Evolutionary conservation across 371 early-diverging fungal species (phyloP).

Genomic region (Circinella umbellata): DNA sequence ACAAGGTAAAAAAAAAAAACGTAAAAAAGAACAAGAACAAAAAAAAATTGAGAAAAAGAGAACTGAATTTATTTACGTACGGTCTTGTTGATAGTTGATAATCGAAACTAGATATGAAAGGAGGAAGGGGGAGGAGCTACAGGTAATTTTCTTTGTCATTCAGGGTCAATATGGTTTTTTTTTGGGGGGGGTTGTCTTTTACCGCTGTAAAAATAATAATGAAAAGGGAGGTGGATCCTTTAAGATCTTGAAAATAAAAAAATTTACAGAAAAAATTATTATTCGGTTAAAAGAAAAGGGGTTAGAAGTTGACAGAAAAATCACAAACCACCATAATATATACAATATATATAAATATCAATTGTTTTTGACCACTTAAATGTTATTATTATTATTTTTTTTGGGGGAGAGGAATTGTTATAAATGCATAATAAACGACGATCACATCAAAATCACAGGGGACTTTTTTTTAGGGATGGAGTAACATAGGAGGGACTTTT

Average conservation of each 20-base stretch:
- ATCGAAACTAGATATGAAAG: no score
- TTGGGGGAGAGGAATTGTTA: no score
- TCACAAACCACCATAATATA: not conserved
- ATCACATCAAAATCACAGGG: not conserved
- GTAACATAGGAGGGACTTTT: not conserved
- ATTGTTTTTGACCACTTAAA: no score
- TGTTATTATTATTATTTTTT: not conserved
- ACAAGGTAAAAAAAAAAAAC: not conserved
- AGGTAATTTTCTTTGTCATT: not conserved
- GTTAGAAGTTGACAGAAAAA: no score
- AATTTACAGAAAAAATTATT: not conserved
- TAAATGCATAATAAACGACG: not conserved
- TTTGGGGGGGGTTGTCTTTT: not conserved
- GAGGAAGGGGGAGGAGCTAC: not conserved
- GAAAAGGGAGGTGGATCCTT: no score
- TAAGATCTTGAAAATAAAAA: not conserved
- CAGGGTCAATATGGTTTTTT: not conserved
- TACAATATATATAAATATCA: not conserved
- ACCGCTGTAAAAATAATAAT: not conserved
- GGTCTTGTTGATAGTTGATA: not conserved
- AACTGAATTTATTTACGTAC: not conserved
- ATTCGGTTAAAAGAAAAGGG: not conserved
- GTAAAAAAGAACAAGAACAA: not conserved
- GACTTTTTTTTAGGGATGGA: not conserved
- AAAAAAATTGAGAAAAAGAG: constrained; percentile 1